Conservation (phyloP, 768 basidiomycete species). For the Flagelloscypha sp. region DNA sequence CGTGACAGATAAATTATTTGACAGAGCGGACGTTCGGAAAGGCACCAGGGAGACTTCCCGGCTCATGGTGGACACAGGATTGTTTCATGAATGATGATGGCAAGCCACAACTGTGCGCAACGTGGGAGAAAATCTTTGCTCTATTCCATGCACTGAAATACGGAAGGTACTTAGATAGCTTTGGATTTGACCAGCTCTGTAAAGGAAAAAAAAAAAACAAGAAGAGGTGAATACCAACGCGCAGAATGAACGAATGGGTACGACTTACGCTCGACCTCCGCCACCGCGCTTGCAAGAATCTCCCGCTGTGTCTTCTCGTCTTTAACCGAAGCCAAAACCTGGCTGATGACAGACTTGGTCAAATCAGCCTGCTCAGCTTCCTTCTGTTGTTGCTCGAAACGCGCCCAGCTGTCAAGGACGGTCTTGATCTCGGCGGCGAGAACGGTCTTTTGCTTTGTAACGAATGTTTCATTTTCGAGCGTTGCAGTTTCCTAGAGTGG, state of each 20-base stretch:
- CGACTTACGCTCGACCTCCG: constrained; percentile 87
- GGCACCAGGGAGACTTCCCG: too few relatives aligned
- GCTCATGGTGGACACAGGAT: too few relatives aligned
- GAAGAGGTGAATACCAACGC: constrained; percentile 1
- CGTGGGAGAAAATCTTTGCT: too few relatives aligned
- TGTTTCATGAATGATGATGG: too few relatives aligned
- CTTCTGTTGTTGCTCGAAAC: constrained; percentile 93
- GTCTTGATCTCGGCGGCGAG: constrained; percentile 85
- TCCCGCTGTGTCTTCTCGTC: constrained; percentile 90
- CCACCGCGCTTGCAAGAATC: constrained; percentile 67
- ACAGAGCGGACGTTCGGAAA: too few relatives aligned
- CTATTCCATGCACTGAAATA: too few relatives aligned
- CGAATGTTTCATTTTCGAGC: constrained; percentile 84
- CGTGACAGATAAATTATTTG: too few relatives aligned
- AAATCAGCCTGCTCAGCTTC: constrained; percentile 94
- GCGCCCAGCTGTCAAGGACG: constrained; percentile 96
- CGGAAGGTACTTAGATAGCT: constrained; percentile 71
- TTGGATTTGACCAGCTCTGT: constrained; percentile 87
- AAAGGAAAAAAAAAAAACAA: constrained; percentile 4
- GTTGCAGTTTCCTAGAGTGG: constrained; percentile 74
- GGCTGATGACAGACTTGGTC: constrained; percentile 79
- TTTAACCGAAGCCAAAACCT: constrained; percentile 72
- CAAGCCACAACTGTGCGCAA: too few relatives aligned
- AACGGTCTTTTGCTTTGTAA: constrained; percentile 81
- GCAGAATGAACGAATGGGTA: neutral